Percentiles rank a stretch among this genome's conserved stretches.
These are phyloP conservation scores for Xylariales sp. DNA, from an alignment of 2,329 filamentous ascomycete species.

Conservation along the genomic window DNA sequence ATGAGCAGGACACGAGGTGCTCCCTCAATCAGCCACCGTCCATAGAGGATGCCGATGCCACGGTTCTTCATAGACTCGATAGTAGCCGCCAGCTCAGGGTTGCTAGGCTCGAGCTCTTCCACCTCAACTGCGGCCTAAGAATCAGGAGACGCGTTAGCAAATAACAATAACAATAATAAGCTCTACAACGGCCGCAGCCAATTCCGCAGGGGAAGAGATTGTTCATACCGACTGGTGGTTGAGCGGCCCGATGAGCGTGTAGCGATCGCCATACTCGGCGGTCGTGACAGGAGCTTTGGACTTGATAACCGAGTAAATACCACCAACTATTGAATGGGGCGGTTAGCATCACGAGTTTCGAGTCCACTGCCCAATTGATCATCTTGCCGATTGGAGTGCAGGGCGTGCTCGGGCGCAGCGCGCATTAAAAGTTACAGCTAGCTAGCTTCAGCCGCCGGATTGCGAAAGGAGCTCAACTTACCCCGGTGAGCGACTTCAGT, in stretches of 20 bases:
- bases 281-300: slow-evolving; percentile 98
- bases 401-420: no score
- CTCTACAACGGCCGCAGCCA: no score
- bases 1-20: slow-evolving; percentile 91
- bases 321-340: no score
- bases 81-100: slow-evolving; percentile 72
- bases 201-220: neutral
- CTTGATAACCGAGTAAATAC: slow-evolving; percentile 98
- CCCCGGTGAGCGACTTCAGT: slow-evolving; percentile 97
- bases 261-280: slow-evolving; percentile 95
- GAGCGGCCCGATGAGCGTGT: slow-evolving; percentile 90
- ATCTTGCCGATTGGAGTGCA: no score
- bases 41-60: slow-evolving; percentile 86
- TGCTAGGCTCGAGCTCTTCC: slow-evolving; percentile 82
- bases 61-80: slow-evolving; percentile 92
- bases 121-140: slow-evolving; percentile 93
- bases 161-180: slow-evolving; percentile 9
- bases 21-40: slow-evolving; percentile 95
- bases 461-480: slow-evolving; percentile 39
- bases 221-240: slow-evolving; percentile 78
- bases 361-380: no score
- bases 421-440: no score
- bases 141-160: slow-evolving; percentile 14
- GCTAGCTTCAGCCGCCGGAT: no score
- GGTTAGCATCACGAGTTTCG: no score